These are phyloP conservation scores for Hyphopichia fennica DNA, from an alignment of 1,139 yeast genomes.

Conservation along the genomic window DNA sequence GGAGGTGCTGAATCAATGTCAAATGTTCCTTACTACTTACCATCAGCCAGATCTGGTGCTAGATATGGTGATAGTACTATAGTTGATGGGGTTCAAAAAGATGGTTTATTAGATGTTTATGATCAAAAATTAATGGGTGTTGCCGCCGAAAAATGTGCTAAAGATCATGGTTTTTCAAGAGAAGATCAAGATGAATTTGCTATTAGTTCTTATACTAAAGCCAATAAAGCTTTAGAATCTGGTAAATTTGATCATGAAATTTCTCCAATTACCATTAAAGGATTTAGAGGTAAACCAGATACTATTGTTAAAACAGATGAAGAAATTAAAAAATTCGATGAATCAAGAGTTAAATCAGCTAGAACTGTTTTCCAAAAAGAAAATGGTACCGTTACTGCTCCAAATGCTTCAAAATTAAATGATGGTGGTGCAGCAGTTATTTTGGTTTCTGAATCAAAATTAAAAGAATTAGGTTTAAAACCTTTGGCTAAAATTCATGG, in stretches of 20 bases:
- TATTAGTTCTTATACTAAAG: conserved; percentile 68
- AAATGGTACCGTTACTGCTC: conserved; percentile 93
- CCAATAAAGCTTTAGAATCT: conserved; percentile 71
- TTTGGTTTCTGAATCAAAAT: conserved; percentile 77
- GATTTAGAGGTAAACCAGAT: conserved; percentile 92
- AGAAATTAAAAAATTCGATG: conserved; percentile 71
- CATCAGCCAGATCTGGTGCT: conserved; percentile 81
- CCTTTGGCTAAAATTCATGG: conserved; percentile 88
- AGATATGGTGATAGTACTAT: conserved; percentile 80
- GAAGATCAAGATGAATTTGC: conserved; percentile 76
- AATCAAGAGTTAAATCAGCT: conserved; percentile 71
- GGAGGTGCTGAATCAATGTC: conserved; percentile 99
- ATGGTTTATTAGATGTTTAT: conserved; percentile 91
- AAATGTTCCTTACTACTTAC: conserved; percentile 90
- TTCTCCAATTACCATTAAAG: conserved; percentile 84
- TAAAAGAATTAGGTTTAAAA: conserved; percentile 78
- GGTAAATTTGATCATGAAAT: conserved; percentile 85
- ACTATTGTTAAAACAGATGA: conserved; percentile 69
- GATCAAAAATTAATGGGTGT: conserved; percentile 89
- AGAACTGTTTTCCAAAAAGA: conserved; percentile 92
- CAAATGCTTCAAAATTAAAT: conserved; percentile 92
- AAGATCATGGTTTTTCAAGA: conserved; percentile 61
- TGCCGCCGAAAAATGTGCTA: conserved; percentile 94
- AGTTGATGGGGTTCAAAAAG: conserved; percentile 87
- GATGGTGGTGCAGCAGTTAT: conserved; percentile 97